These are phyloP conservation scores for Spongiforma sp. DNA, from an alignment of 1,284 basidiomycete genomes.

Conservation along the genomic window DNA sequence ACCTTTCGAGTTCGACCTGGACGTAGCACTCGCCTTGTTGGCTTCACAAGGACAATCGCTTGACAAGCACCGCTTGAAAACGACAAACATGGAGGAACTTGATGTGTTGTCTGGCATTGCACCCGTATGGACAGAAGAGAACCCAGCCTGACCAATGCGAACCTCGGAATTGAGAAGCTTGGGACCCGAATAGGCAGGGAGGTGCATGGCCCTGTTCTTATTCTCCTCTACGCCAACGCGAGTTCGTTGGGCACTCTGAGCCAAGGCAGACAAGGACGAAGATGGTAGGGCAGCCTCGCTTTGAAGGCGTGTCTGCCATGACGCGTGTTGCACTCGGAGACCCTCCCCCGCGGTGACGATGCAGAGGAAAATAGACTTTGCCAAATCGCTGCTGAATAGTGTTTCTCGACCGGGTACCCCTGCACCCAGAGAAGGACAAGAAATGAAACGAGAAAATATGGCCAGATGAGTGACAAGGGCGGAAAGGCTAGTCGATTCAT, in stretches of 20 bases:
- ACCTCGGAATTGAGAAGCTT: neutral
- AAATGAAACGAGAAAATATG: too few relatives aligned
- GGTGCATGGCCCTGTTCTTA: neutral
- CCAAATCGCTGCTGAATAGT: constrained; percentile 10
- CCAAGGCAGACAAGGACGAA: neutral
- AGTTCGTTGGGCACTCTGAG: neutral
- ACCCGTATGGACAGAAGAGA: neutral
- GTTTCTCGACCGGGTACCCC: constrained; percentile 10
- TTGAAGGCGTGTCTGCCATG: constrained; percentile 21
- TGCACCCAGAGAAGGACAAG: too few relatives aligned
- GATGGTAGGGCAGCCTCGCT: constrained; percentile 1
- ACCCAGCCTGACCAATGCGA: too few relatives aligned
- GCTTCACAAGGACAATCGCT: constrained; percentile 19
- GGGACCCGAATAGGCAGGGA: neutral
- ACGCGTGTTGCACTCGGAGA: constrained; percentile 17
- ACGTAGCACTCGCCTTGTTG: neutral
- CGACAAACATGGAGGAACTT: constrained; percentile 7
- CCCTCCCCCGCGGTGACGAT: constrained; percentile 15
- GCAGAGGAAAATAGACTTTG: constrained; percentile 14
- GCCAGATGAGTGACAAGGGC: too few relatives aligned
- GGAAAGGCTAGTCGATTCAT: too few relatives aligned
- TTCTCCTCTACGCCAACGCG: neutral
- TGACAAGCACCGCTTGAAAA: constrained; percentile 16
- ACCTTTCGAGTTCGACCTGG: neutral
- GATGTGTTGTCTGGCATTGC: neutral